Evolutionary conservation across 176 grass and related monocot species (phyloP).

Genomic region (Aechmea fasciata): DNA sequence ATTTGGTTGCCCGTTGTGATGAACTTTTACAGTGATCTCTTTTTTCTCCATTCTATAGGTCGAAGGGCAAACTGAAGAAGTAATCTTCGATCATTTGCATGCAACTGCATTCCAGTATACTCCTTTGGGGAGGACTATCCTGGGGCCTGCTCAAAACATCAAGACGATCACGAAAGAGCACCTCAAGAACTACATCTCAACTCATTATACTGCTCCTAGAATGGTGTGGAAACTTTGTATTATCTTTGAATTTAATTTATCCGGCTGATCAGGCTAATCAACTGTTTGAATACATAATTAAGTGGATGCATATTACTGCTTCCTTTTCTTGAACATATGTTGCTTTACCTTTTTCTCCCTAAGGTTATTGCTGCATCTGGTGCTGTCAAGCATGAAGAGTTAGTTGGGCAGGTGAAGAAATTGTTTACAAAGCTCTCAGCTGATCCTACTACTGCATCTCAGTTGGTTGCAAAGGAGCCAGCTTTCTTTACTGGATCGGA

Average conservation of each 20-base stretch:
- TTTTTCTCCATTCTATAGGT: constrained; percentile 39
- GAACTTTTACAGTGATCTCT: no score
- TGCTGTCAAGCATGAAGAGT: constrained; percentile 79
- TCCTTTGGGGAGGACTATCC: constrained; percentile 77
- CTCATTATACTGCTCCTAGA: constrained; percentile 91
- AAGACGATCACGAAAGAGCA: constrained; percentile 69
- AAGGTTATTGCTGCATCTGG: constrained; percentile 90
- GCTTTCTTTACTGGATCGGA: constrained; percentile 92
- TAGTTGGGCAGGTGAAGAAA: constrained; percentile 67
- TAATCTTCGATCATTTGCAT: constrained; percentile 98
- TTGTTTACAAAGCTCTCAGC: constrained; percentile 59
- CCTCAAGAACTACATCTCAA: constrained; percentile 77
- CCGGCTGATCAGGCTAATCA: background rate
- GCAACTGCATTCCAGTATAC: constrained; percentile 97
- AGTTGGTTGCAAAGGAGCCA: constrained; percentile 67
- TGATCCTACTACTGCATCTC: constrained; percentile 63
- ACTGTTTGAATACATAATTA: background rate
- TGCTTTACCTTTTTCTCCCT: constrained; percentile 3
- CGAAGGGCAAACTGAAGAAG: constrained; percentile 76
- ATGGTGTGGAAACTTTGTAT: constrained; percentile 38
- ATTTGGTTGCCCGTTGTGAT: no score
- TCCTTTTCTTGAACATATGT: background rate
- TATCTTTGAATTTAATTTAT: background rate
- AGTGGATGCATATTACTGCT: background rate
- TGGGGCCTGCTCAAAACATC: constrained; percentile 71